Evolutionary conservation across 2,329 filamentous ascomycete genomes (phyloP).

Genomic region (Didymella pomorum): DNA sequence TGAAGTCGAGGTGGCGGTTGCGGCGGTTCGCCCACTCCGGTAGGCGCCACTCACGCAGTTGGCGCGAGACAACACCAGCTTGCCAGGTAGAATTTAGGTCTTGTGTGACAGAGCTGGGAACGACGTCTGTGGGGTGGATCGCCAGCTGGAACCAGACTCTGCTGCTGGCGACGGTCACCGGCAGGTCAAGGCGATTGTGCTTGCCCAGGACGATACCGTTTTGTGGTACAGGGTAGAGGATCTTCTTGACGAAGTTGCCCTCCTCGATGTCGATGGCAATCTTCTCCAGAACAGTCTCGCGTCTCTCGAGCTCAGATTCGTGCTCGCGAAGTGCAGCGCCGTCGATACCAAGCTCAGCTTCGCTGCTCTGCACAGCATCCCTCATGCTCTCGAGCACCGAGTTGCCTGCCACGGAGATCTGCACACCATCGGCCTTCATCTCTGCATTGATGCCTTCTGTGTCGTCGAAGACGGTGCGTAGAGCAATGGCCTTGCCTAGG

Average conservation of each 20-base stretch:
- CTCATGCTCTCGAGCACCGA: slow-evolving; percentile 90
- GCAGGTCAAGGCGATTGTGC: slow-evolving; percentile 79
- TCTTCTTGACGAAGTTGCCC: slow-evolving; percentile 80
- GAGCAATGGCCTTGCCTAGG: slow-evolving; percentile 85
- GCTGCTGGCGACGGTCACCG: slow-evolving; percentile 78
- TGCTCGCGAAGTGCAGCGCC: slow-evolving; percentile 74
- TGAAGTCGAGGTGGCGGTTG: slow-evolving; percentile 91
- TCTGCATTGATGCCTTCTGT: slow-evolving; percentile 91
- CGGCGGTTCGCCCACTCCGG: slow-evolving; percentile 96
- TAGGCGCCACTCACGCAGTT: slow-evolving; percentile 90
- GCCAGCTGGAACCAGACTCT: slow-evolving; percentile 95
- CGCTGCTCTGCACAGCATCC: slow-evolving; percentile 77
- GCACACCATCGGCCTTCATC: slow-evolving; percentile 94
- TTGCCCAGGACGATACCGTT: slow-evolving; percentile 84
- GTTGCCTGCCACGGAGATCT: slow-evolving; percentile 75
- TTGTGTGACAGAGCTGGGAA: slow-evolving; percentile 76
- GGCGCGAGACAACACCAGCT: slow-evolving; percentile 88
- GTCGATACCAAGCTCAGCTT: slow-evolving; percentile 78
- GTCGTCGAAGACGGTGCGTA: slow-evolving; percentile 93
- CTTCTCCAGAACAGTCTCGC: slow-evolving; percentile 85
- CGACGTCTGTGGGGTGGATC: slow-evolving; percentile 89
- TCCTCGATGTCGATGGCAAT: slow-evolving; percentile 81
- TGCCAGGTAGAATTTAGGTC: slow-evolving; percentile 87
- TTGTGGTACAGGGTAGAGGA: slow-evolving; percentile 80
- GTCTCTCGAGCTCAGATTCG: slow-evolving; percentile 80